Percentiles rank a stretch among this genome's conserved stretches.
Conservation (phyloP, 176 grass and related monocot species). For the Carex kokanica region DNA sequence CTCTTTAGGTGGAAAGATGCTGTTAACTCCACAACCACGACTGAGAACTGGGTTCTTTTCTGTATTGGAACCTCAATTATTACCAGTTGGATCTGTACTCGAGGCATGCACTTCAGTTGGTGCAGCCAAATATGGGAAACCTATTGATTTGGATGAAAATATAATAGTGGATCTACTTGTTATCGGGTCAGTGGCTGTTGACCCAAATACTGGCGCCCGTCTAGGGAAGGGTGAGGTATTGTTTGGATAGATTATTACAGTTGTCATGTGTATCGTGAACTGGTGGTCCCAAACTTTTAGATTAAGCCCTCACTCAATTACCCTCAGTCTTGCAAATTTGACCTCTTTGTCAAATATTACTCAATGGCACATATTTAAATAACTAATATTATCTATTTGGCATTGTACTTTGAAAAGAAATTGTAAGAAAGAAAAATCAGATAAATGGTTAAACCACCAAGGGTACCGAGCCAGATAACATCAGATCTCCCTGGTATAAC, state of each 20-base stretch:
- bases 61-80: slow-evolving; percentile 53
- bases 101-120: slow-evolving; percentile 97
- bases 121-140: slow-evolving; percentile 77
- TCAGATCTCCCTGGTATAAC: not conserved
- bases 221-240: slow-evolving; percentile 93
- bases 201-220: slow-evolving; percentile 78
- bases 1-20: slow-evolving; percentile 56
- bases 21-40: slow-evolving; percentile 89
- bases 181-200: slow-evolving; percentile 89
- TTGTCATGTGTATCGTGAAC: not conserved
- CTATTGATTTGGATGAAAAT: slow-evolving; percentile 69
- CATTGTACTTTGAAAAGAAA: not conserved
- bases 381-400: not conserved
- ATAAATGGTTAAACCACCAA: not conserved
- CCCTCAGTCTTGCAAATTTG: not conserved
- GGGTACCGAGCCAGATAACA: not conserved
- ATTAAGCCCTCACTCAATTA: not conserved
- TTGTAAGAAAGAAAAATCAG: not conserved
- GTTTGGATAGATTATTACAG: not conserved
- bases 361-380: not conserved
- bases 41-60: slow-evolving; percentile 92
- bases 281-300: not conserved
- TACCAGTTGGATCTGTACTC: slow-evolving; percentile 53
- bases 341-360: not conserved
- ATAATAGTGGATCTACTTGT: slow-evolving; percentile 80